Evolutionary conservation across 176 grass and related monocot genomes (phyloP).

Genomic region (Zea mays): Zm-B73-REFERENCE-NAM-5.0 NC_050096.1:283471001-283471500

Average conservation of each 20-base stretch:
- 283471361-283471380: constrained; percentile 71
- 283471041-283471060: constrained; percentile 71
- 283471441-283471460: constrained; percentile 62
- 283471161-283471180: constrained; percentile 56
- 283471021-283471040: constrained; percentile 63
- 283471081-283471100: constrained; percentile 58
- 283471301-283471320: constrained; percentile 65
- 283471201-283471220: constrained; percentile 71
- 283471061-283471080: constrained; percentile 61
- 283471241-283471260: constrained; percentile 52
- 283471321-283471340: constrained; percentile 56
- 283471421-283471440: constrained; percentile 76
- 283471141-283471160: constrained; percentile 77
- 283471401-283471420: constrained; percentile 87
- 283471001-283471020: constrained; percentile 45
- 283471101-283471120: constrained; percentile 75
- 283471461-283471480: constrained; percentile 72
- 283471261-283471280: constrained; percentile 56
- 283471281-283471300: constrained; percentile 77
- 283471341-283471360: constrained; percentile 68
- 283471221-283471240: constrained; percentile 90
- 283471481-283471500: constrained; percentile 70
- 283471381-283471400: constrained; percentile 84
- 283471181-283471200: constrained; percentile 64
- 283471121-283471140: constrained; percentile 67